Conservation (phyloP, 2,329 filamentous ascomycete genomes). For the Stemphylium beticola region DNA sequence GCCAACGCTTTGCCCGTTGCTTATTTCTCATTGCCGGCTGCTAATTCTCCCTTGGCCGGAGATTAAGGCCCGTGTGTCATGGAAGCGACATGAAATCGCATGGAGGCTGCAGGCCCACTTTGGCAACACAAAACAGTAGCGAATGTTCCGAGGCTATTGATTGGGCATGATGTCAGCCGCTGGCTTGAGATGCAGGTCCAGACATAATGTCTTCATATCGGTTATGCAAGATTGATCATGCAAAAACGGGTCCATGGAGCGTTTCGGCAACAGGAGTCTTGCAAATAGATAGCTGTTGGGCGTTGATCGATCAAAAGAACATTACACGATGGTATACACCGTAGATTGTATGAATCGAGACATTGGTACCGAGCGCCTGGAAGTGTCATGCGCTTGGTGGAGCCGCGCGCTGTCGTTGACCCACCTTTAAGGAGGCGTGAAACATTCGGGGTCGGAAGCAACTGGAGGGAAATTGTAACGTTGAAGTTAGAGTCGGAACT, state of each 20-base stretch:
- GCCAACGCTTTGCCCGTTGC: not conserved
- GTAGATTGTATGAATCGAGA: not conserved
- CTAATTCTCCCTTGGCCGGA: not conserved
- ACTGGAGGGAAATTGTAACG: not conserved
- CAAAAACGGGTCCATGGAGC: no score
- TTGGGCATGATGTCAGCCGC: no score
- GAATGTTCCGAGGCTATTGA: no score
- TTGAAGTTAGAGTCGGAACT: not conserved
- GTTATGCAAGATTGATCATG: no score
- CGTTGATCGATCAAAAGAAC: not conserved
- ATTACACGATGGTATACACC: not conserved
- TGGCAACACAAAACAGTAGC: not conserved
- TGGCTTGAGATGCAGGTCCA: no score
- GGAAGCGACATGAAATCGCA: not conserved
- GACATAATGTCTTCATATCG: no score
- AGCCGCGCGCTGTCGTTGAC: constrained; percentile 8
- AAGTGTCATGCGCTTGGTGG: constrained; percentile 1
- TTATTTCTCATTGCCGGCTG: not conserved
- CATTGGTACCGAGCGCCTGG: not conserved
- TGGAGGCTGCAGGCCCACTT: not conserved
- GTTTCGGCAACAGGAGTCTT: no score
- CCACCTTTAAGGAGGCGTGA: constrained; percentile 3
- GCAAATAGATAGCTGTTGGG: not conserved
- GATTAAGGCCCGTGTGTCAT: not conserved
- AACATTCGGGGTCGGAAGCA: constrained; percentile 10